Base-by-base conservation (phyloP, 768 basidiomycete genomes). In the Collybiopsis confluens region DNA sequence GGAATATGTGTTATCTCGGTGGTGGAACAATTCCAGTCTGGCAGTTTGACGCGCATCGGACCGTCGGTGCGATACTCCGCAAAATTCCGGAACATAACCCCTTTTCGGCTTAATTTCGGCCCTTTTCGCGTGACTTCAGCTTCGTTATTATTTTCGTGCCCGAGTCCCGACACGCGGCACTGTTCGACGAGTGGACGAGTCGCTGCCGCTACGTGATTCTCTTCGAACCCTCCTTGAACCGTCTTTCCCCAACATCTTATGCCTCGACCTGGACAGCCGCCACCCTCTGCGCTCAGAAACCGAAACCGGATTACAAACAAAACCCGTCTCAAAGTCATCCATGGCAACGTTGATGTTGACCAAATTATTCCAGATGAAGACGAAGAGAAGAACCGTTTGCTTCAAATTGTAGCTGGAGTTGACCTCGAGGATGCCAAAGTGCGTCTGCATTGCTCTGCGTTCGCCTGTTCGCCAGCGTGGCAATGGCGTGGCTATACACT, bases 391-490 rank as follows among this genome's bases (percentile, higher is more conserved):
- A 87, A 86, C 68, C 82, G 86, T 58, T 82, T 92, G 59, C 85
- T 77, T 44, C 86, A 79, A 60, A 72, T 77, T 46, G 91, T 90
- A 20, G 87, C 89, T 40, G 92, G 92, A 62, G 92, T 94, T 64
- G 92, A 94, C 67, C 88, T 88, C 65, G 91, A 93, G 75, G 92
- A 94, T 65, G 90, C 91, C 69, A 92, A 92, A 71, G 92, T 94
- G 76, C 85, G 90, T 80, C 63, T 60, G 61, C 61, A 45, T 55
- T 45, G 15, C 26, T 47, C 54, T 56, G 49, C 30, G 5, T 33
- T 33, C 30, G 54, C 45, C 53, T 59, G 53, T n/a, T 35, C 51
- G 36, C 15, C 38, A 16, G 52, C 51, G 55, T 35, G 53, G 23
- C 66, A 72, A 76, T 74, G 76, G 74, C 63, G 73, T 79, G 76